These are phyloP conservation scores for Pseudozyma hubeiensis DNA, from an alignment of 1,284 basidiomycete species.

Conservation along the genomic window DNA sequence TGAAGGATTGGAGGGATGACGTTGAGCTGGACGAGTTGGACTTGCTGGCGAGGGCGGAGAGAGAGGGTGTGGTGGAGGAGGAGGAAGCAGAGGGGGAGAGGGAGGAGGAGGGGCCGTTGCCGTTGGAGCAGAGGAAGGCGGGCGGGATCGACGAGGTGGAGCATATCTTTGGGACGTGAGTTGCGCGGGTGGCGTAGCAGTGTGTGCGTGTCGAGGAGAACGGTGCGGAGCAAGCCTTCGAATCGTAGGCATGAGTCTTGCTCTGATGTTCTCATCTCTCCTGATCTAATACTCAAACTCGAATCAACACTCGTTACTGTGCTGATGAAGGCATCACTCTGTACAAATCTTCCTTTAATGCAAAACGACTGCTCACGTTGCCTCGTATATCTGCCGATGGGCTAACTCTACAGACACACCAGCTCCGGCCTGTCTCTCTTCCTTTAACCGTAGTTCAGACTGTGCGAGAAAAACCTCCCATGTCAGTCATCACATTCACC, in stretches of 20 bases:
- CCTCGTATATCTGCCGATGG: too few species aligned
- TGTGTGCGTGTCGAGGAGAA: too few species aligned
- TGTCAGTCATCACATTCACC: background rate
- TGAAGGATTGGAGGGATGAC: slow-evolving; percentile 59
- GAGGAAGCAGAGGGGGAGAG: slow-evolving; percentile 41
- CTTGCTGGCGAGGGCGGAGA: slow-evolving; percentile 36
- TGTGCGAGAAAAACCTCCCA: slow-evolving; percentile 1
- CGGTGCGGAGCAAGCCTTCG: too few species aligned
- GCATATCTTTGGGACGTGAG: slow-evolving; percentile 57
- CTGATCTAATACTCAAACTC: too few species aligned
- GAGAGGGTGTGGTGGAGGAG: slow-evolving; percentile 41
- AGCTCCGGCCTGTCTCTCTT: too few species aligned
- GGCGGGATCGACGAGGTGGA: slow-evolving; percentile 64
- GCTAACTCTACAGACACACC: too few species aligned
- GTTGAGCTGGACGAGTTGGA: slow-evolving; percentile 47
- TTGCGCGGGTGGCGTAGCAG: background rate
- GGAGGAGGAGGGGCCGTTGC: slow-evolving; percentile 24
- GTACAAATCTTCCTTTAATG: too few species aligned
- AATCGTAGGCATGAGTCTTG: too few species aligned
- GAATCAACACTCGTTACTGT: too few species aligned
- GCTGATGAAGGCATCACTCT: too few species aligned
- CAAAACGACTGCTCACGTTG: too few species aligned
- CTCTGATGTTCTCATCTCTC: too few species aligned
- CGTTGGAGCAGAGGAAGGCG: slow-evolving; percentile 54
- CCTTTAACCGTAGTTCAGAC: slow-evolving; percentile 60